These are phyloP conservation scores for Agastache rugosa DNA, from an alignment of 257 asterid species.

Conservation along the genomic window DNA sequence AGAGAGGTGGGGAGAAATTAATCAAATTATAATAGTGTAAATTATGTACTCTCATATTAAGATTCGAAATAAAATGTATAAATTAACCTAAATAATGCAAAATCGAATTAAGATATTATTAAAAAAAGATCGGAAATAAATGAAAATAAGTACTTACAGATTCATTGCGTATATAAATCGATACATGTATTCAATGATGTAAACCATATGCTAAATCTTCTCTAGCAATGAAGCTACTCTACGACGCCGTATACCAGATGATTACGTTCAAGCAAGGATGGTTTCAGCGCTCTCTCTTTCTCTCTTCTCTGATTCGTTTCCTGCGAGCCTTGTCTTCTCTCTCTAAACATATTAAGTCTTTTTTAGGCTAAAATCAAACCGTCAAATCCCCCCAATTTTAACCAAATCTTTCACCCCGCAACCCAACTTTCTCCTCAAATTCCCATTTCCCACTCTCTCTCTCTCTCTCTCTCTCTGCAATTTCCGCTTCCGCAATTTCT, in stretches of 20 bases:
- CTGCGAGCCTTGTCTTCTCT: neutral
- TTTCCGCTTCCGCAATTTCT: conserved; percentile 28
- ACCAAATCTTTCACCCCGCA: conserved; percentile 25
- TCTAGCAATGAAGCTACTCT: neutral
- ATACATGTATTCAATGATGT: neutral
- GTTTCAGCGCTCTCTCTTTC: neutral
- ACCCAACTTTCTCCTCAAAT: conserved; percentile 38
- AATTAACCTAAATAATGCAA: no score
- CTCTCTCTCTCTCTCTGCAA: conserved; percentile 4
- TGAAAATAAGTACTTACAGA: no score
- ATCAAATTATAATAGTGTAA: no score
- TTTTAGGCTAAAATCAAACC: conserved; percentile 16
- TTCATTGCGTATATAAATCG: no score
- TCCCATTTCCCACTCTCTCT: conserved; percentile 2
- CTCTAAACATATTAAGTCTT: neutral
- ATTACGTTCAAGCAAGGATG: neutral
- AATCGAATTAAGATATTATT: no score
- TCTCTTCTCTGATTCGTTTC: no score
- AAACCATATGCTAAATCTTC: neutral
- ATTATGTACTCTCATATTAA: no score
- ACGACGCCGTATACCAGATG: neutral
- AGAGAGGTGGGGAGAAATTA: no score
- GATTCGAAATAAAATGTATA: no score
- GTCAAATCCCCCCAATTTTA: conserved; percentile 16
- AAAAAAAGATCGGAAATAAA: no score